Percentiles rank a stretch among this genome's conserved stretches.
Evolutionary conservation across 2,329 filamentous ascomycete species (phyloP).

Genomic region (Pestalotiopsis fici): DNA sequence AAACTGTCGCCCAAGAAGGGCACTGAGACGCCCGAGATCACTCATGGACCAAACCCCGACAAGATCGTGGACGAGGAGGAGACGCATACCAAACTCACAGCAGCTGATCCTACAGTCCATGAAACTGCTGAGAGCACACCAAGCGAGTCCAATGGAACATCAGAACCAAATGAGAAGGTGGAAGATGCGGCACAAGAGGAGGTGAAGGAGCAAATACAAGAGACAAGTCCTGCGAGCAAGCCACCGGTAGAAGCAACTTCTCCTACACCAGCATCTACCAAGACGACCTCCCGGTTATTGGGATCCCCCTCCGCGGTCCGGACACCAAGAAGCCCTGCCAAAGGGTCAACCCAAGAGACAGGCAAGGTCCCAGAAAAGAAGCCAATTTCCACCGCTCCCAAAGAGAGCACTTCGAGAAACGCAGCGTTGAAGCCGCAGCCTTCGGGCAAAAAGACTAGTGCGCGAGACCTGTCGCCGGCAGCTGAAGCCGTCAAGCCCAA

Average conservation of each 20-base stretch:
- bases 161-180: conserved; percentile 14
- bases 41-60: conserved; percentile 39
- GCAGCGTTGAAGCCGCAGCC: conserved; percentile 29
- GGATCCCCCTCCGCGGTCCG: conserved; percentile 39
- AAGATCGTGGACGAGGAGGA: conserved; percentile 42
- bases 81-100: conserved; percentile 28
- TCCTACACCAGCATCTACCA: conserved; percentile 27
- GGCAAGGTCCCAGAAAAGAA: conserved; percentile 37
- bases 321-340: conserved; percentile 36
- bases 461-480: conserved; percentile 40
- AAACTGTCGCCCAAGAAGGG: conserved; percentile 25
- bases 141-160: conserved; percentile 10
- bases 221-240: conserved; percentile 25
- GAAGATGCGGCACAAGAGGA: neutral
- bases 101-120: conserved; percentile 32
- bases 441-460: conserved; percentile 43
- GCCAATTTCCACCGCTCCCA: conserved; percentile 27
- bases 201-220: conserved; percentile 23
- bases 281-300: conserved; percentile 32
- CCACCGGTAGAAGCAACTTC: conserved; percentile 17
- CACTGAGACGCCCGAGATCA: conserved; percentile 20
- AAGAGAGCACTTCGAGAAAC: conserved; percentile 32
- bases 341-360: conserved; percentile 15
- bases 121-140: conserved; percentile 13
- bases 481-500: conserved; percentile 58